phyloP scores from a whole-genome alignment of 2,329 filamentous ascomycete species.

The Trichoderma pleuroti region DNA sequence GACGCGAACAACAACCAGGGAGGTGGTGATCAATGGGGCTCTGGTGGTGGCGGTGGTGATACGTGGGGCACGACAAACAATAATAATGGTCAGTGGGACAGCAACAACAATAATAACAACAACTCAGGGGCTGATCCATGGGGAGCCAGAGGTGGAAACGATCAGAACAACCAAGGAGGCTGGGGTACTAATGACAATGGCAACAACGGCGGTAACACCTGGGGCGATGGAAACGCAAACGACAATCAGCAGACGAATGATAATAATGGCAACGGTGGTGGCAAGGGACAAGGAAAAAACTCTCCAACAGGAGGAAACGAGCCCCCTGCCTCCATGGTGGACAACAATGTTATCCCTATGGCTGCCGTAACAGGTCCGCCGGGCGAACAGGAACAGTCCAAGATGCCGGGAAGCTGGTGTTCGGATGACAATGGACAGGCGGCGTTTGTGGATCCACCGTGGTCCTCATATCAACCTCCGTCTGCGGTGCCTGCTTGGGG shows the following conservation, averaged over 20 bases:
- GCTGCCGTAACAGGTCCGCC: neutral
- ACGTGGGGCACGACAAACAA: neutral
- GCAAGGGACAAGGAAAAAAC: constrained; percentile 23
- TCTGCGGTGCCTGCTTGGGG: constrained; percentile 27
- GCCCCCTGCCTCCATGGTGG: neutral
- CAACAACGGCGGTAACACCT: neutral
- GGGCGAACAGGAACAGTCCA: neutral
- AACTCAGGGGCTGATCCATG: neutral
- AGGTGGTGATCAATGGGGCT: neutral
- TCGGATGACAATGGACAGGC: constrained; percentile 16
- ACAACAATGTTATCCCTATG: constrained; percentile 9
- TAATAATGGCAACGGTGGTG: constrained; percentile 7
- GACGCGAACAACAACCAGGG: neutral
- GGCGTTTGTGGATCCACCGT: neutral
- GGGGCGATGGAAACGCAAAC: neutral
- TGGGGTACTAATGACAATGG: neutral
- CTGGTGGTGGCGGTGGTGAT: neutral
- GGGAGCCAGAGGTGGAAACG: neutral
- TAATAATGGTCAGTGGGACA: neutral
- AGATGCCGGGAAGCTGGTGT: constrained; percentile 34
- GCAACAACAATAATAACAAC: neutral
- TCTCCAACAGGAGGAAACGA: neutral
- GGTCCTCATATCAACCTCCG: constrained; percentile 1
- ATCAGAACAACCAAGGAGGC: neutral
- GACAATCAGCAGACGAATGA: neutral